phyloP scores from a whole-genome alignment of 23 red algal genomes.

The Porphyridium purpureum region DNA sequence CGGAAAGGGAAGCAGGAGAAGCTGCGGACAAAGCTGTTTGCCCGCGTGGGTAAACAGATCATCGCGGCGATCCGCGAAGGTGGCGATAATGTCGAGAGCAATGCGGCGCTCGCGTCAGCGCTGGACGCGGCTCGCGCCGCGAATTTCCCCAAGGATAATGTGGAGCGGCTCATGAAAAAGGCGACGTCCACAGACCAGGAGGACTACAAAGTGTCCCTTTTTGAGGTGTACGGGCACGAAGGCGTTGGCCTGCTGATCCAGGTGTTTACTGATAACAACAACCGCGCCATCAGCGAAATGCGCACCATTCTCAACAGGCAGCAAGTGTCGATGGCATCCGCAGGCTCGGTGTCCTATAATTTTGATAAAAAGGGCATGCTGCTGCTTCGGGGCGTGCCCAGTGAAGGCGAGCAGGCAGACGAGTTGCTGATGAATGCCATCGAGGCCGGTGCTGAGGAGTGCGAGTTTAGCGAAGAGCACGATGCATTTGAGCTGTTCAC shows the following conservation, averaged over 20 bases:
- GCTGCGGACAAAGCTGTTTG: conserved; percentile 45
- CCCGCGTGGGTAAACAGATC: conserved; percentile 62
- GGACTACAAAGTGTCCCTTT: conserved; percentile 52
- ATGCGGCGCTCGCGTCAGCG: conserved; percentile 46
- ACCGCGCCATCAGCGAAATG: conserved; percentile 64
- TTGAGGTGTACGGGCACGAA: conserved; percentile 73
- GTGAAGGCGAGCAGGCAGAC: conserved; percentile 11
- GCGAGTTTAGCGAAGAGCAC: background rate
- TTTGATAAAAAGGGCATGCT: conserved; percentile 64
- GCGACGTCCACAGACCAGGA: conserved; percentile 50
- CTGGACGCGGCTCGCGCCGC: conserved; percentile 32
- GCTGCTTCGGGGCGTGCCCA: background rate
- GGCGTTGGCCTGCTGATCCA: conserved; percentile 64
- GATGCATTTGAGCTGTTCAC: background rate
- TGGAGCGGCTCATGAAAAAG: conserved; percentile 46
- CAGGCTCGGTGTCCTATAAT: conserved; percentile 65
- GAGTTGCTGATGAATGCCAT: conserved; percentile 37
- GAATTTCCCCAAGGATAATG: conserved; percentile 64
- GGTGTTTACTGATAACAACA: conserved; percentile 59
- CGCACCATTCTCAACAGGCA: conserved; percentile 43
- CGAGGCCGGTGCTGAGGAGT: conserved; percentile 50
- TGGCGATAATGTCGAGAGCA: conserved; percentile 29
- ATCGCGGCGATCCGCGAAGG: conserved; percentile 46
- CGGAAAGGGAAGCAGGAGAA: conserved; percentile 38
- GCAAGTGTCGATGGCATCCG: conserved; percentile 49